Evolutionary conservation across 257 asterid species (phyloP), one percentile per base, ranked within the genome.

Genomic region (Solanum bulbocastanum): DNA sequence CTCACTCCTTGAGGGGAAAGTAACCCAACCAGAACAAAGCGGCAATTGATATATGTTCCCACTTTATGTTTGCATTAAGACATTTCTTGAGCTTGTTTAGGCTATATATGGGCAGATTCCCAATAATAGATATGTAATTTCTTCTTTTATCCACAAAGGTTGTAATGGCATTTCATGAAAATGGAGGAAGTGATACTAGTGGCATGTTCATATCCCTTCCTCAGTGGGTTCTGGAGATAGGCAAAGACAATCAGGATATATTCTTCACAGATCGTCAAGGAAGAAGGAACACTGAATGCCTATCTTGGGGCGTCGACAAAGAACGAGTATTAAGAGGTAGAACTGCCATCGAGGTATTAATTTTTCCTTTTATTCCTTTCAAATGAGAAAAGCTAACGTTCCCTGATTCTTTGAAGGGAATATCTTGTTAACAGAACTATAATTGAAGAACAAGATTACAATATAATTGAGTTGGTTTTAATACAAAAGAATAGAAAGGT

Each of bases 251-350:
- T 88, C 98, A 91, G 88, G 98, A 95, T 85, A 93, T 95, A 82
- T 95, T 94, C 93, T 95, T 95, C 95, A 93, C 96, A 2, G 97
- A 94, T 76, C 95, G 95, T 85, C 95, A 91, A 92, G 96, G 98
- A 88, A 93, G 98, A 91, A 93, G 98, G 91, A 95, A 93, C 86
- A 89, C 92, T 5, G 98, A 94, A 90, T 94, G 96, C 91, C 96
- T 95, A 40, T 94, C 98, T 32, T 95, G 98, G 98, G 95, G 97
- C 84, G 89, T 94, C 49, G 97, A 95, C 90, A 94, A 91, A 91
- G 95, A 94, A 87, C 91, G 98, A 52, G 95, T 95, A 62, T 92
- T 95, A 88, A 91, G 91, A 87, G 96, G 96, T 90, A 92, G 98
- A 90, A 95, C 96, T 81, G 96, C 95, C 89, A 88, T 93, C 60